Conservation (phyloP, 176 grass and related monocot genomes). For the Eragrostis nindensis region DNA sequence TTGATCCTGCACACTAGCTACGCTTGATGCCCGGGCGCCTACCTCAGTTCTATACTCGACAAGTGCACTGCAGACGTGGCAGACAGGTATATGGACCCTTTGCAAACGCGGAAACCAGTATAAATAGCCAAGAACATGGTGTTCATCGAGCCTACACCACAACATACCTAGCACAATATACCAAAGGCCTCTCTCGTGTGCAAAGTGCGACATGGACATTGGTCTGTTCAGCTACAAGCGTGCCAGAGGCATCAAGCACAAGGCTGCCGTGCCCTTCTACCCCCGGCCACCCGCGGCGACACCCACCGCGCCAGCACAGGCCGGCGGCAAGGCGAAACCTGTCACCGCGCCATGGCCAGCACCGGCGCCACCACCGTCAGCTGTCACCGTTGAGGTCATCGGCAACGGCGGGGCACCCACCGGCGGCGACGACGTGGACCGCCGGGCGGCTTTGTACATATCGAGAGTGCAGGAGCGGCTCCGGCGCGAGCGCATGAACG, state of each 20-base stretch:
- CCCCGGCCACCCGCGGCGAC: not conserved
- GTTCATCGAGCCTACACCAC: conserved; percentile 9
- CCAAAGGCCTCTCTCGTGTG: not conserved
- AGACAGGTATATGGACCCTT: not conserved
- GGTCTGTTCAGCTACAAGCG: conserved; percentile 36
- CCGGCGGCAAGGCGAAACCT: conserved; percentile 25
- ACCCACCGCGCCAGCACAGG: not conserved
- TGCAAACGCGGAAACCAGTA: conserved; percentile 25
- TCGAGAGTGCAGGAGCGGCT: conserved; percentile 67
- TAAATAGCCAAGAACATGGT: conserved; percentile 29
- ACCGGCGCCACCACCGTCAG: not conserved
- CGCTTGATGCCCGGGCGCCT: not conserved
- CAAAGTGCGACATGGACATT: conserved; percentile 28
- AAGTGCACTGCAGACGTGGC: not conserved
- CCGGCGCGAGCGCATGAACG: conserved; percentile 44
- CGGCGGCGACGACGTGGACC: conserved; percentile 34
- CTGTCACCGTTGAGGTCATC: conserved; percentile 16
- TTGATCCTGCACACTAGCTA: not conserved
- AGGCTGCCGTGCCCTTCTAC: conserved; percentile 32
- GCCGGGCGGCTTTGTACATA: conserved; percentile 51
- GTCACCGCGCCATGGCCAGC: not conserved
- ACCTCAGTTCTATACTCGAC: not conserved
- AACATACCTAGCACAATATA: not conserved
- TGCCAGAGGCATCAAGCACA: conserved; percentile 42
- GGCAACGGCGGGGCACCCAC: not conserved